Evolutionary conservation across 768 basidiomycete genomes (phyloP), one percentile per base, ranked within the genome.

Genomic region (Rhodosporidiobolus sp.): DNA sequence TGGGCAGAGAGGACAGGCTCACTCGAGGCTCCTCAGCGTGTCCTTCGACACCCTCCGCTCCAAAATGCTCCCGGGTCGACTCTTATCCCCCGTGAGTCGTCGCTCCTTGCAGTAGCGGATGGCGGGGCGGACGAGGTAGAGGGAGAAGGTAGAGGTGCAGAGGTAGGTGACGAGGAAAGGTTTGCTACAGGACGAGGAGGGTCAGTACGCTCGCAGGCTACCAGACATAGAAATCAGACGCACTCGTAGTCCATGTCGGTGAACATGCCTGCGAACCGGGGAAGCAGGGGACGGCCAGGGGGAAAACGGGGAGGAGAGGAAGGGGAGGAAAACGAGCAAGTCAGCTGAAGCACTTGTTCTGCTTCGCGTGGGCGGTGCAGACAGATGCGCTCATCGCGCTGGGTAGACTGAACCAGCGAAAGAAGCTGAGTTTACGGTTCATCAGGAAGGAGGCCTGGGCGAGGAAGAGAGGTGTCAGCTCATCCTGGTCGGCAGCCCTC

Each of bases 71-170:
- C 46, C 56, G 54, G 24, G 54, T 52, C 46, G 49, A 63, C 20
- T 54, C 65, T 56, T 77, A 65, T 28, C 59, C 34, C n/a, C 54
- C 67, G 64, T 38, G 8, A 2, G 24, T 45, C 38, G 46, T 24
- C 63, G 49, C 5, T 50, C 10, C 19, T 62, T 57, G 19, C 57
- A 63, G 63, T 65, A 74, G 49, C 48, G 72, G 49, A 63, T 63
- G 22, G 67, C 69, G 3, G 74, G 71, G 34, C 63, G 38, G 50
- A 78, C 54, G 43, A 94, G 87, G 82, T 94, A 94, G 22, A 92
- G 77, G 7, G 86, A 82, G 79, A 98, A 98, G n/a, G 92, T 85
- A 72, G 90, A 88, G 2, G 94, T 97, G 81, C 89, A 93, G 79
- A 95, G 83, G 79, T 96, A 98, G 19, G 95, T 94, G 62, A 92